A percentile compares a stretch with the other conserved stretches of the same genome.
Conservation (phyloP, 768 basidiomycete genomes). For the Mycena maculata region DNA sequence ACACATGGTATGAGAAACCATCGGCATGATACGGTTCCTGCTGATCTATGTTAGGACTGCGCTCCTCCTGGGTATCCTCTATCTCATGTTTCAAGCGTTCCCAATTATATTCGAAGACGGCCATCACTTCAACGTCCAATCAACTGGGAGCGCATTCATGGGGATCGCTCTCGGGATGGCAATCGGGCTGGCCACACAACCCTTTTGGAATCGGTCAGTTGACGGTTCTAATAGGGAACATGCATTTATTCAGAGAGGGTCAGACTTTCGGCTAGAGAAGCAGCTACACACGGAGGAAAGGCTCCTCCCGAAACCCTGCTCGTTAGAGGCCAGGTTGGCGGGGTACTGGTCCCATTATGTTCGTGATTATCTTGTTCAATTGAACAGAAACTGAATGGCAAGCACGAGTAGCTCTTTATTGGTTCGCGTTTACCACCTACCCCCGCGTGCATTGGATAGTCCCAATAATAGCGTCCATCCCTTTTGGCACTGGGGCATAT, state of each 20-base stretch:
- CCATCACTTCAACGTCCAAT: slow-evolving; percentile 61
- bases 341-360: slow-evolving; percentile 71
- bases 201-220: slow-evolving; percentile 65
- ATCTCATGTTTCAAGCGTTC: slow-evolving; percentile 73
- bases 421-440: slow-evolving; percentile 69
- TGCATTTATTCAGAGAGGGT: slow-evolving; percentile 1
- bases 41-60: slow-evolving; percentile 66
- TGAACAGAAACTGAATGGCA: slow-evolving; percentile 58
- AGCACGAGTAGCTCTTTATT: slow-evolving; percentile 63
- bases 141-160: slow-evolving; percentile 67
- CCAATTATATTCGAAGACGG: slow-evolving; percentile 62
- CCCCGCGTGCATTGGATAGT: slow-evolving; percentile 70
- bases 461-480: slow-evolving; percentile 71
- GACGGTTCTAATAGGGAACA: not conserved
- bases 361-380: slow-evolving; percentile 42
- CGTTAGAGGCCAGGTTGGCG: slow-evolving; percentile 76
- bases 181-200: slow-evolving; percentile 63
- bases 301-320: slow-evolving; percentile 77
- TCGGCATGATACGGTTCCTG: slow-evolving; percentile 52
- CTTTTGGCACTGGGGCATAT: slow-evolving; percentile 60
- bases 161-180: slow-evolving; percentile 71
- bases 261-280: slow-evolving; percentile 53
- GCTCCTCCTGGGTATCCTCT: slow-evolving; percentile 69
- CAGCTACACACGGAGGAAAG: slow-evolving; percentile 52
- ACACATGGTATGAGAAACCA: slow-evolving; percentile 67